These are phyloP conservation scores for Cryptosporidium canis DNA, from an alignment of 169 alveolate genomes.

Conservation along the genomic window DNA sequence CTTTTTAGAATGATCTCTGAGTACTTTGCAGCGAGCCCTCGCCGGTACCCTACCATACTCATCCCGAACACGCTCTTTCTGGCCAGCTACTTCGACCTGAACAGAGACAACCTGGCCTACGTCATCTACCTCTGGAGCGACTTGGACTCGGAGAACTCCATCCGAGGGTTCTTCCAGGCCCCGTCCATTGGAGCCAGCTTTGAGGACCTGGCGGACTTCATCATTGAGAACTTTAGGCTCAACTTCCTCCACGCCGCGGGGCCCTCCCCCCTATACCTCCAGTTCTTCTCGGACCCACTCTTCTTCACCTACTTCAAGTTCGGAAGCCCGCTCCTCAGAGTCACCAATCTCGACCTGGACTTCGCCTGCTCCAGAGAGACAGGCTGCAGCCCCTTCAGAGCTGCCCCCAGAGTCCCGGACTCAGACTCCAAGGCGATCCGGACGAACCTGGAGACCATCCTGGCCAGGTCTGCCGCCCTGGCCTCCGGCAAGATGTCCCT, in stretches of 20 bases:
- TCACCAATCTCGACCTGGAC: not conserved
- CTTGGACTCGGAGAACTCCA: not conserved
- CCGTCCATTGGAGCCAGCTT: conserved; percentile 64
- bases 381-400: not conserved
- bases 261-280: not conserved
- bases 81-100: conserved; percentile 1
- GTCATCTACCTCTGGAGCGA: conserved; percentile 41
- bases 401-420: not conserved
- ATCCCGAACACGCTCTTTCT: conserved; percentile 33
- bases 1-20: conserved; percentile 53
- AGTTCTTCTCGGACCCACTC: not conserved
- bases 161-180: conserved; percentile 38
- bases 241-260: not conserved
- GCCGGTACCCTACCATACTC: conserved; percentile 38
- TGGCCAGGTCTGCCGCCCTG: not conserved
- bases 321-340: conserved; percentile 23
- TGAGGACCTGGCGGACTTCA: conserved; percentile 27
- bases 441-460: not conserved
- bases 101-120: not conserved
- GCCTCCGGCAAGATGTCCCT: not conserved
- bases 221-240: conserved; percentile 14
- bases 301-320: conserved; percentile 32
- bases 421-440: not conserved
- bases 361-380: not conserved
- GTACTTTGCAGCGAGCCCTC: conserved; percentile 57